Evolutionary conservation across 169 alveolate genomes (phyloP), one percentile per base, ranked within the genome.

Genomic region (Plasmodium falciparum): DNA sequence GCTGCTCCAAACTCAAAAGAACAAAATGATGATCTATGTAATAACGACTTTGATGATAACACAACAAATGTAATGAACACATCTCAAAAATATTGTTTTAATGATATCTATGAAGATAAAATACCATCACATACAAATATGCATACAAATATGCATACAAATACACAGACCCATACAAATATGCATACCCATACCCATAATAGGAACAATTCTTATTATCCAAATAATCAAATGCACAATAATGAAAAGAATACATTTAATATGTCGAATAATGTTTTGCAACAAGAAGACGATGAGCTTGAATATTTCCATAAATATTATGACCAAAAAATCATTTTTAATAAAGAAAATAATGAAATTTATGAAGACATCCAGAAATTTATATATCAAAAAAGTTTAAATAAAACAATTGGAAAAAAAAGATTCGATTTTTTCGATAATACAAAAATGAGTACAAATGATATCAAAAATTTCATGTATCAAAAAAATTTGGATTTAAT

Each of bases 401-500:
- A 15, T 33, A 33, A 61, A 4, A 45, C 13, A 47, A n/a, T 45
- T 45, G 45, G 59, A 22, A 70, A 22, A 17, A 22, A 22, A 22
- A 15, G 76, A 47, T 65, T 76, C 56, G 70, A 22, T 17, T 76
- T 76, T 43, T 76, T 76, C 45, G 89, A 76, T 12, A 76, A 47
- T 49, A 26, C 20, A 15, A 76, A 65, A 20, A 4, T 49, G 22
- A 59, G 6, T 13, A 56, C 29, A 45, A 54, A 63, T n/a, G 91
- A 88, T 61, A n/a, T 88, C 52, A 90, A 90, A 73, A 61, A 66
- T 5, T 88, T 54, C 39, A 90, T 93, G 50, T 88, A 61, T 73
- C 86, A 90, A 12, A 88, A 83, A 33, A 93, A 93, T 45, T 49
- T 90, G 22, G 93, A 90, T 15, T 91, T 93, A 26, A 93, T 93